These are phyloP conservation scores for Trichosporon coremiiforme DNA, from an alignment of 1,284 basidiomycete species.

Conservation along the genomic window DNA sequence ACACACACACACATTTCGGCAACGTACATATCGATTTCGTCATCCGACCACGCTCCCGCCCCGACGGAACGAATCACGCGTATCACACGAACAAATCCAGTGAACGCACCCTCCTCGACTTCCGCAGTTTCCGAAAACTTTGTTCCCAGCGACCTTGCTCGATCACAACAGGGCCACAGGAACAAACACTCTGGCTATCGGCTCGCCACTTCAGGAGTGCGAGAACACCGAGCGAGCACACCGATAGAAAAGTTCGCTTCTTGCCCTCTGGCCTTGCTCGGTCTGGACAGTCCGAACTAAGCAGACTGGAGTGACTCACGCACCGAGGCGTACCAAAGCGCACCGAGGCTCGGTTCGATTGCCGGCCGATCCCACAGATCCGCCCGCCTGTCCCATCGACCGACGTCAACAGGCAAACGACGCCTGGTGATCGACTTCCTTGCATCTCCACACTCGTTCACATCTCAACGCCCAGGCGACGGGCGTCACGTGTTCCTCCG, in stretches of 20 bases:
- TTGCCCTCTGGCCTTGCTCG: background rate
- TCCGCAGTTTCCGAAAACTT: too few relatives aligned
- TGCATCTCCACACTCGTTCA: background rate
- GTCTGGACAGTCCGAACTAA: background rate
- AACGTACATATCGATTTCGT: too few relatives aligned
- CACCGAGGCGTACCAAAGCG: too few relatives aligned
- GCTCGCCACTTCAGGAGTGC: too few relatives aligned
- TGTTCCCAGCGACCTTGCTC: too few relatives aligned
- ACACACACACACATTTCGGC: too few relatives aligned
- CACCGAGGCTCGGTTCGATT: background rate
- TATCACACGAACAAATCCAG: too few relatives aligned
- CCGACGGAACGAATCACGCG: too few relatives aligned
- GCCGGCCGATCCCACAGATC: background rate
- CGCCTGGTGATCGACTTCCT: background rate
- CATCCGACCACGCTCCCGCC: too few relatives aligned
- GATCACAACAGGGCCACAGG: too few relatives aligned
- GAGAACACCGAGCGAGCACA: background rate
- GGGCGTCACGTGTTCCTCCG: background rate
- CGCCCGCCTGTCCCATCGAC: background rate
- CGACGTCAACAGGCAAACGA: background rate
- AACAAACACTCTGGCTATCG: background rate
- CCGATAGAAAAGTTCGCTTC: background rate
- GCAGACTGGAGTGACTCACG: background rate
- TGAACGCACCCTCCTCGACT: too few relatives aligned
- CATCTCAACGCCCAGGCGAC: too few relatives aligned